Percentiles rank a stretch among this genome's conserved stretches.
Conservation (phyloP, 148 eudicot genomes). For the Polygonum maritimum region DNA sequence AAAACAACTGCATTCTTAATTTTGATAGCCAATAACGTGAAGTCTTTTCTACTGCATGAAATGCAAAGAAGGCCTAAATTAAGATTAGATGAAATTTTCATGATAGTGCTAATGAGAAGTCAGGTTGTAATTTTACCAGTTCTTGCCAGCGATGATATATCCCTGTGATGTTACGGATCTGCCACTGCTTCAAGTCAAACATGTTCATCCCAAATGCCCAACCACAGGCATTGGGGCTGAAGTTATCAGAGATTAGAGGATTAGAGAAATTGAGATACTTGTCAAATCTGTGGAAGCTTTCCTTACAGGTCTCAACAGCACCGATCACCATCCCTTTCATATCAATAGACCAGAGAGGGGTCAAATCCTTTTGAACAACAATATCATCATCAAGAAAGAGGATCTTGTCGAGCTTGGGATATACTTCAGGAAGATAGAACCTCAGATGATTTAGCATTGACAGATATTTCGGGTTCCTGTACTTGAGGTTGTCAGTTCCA, state of each 20-base stretch:
- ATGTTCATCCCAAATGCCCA: slow-evolving; percentile 99
- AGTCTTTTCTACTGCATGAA: too few species aligned
- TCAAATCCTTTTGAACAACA: slow-evolving; percentile 93
- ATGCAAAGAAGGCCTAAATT: too few species aligned
- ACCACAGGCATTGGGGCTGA: slow-evolving; percentile 91
- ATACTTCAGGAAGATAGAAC: slow-evolving; percentile 97
- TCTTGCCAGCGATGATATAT: slow-evolving; percentile 96
- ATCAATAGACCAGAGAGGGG: slow-evolving; percentile 84
- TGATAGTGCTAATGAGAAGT: background rate
- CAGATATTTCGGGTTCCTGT: slow-evolving; percentile 92
- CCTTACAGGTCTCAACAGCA: slow-evolving; percentile 97
- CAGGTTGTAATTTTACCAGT: slow-evolving; percentile 34
- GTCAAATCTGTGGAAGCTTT: slow-evolving; percentile 96
- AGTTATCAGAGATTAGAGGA: slow-evolving; percentile 75
- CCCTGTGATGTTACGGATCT: slow-evolving; percentile 83
- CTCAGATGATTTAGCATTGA: slow-evolving; percentile 98
- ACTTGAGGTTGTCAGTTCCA: slow-evolving; percentile 87
- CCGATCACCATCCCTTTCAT: slow-evolving; percentile 97
- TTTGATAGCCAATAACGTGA: too few species aligned
- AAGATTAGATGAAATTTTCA: background rate
- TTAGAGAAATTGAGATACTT: slow-evolving; percentile 94
- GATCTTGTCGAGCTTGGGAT: slow-evolving; percentile 80
- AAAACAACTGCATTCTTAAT: too few species aligned
- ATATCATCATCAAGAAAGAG: slow-evolving; percentile 93
- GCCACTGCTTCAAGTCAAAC: slow-evolving; percentile 92